These are phyloP conservation scores for Exsudoporus floridanus DNA, from an alignment of 1,284 basidiomycete genomes.

Conservation along the genomic window DNA sequence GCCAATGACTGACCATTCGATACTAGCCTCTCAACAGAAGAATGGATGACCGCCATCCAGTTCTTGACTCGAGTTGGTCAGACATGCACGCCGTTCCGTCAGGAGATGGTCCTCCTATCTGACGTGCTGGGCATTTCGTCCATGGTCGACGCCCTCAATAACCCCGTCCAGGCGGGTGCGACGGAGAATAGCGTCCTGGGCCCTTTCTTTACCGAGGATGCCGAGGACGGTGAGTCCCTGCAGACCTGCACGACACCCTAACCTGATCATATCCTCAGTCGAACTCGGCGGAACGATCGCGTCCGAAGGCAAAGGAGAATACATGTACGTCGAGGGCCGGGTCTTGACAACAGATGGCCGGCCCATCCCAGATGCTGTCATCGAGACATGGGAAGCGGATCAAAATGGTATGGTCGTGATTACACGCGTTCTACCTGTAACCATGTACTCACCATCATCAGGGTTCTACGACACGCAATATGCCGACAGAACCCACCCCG, in stretches of 20 bases:
- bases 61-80: constrained; percentile 77
- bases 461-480: constrained; percentile 70
- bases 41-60: constrained; percentile 80
- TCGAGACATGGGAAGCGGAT: constrained; percentile 91
- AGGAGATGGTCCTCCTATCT: constrained; percentile 84
- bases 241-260: background rate
- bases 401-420: constrained; percentile 45
- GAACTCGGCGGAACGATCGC: constrained; percentile 63
- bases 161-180: constrained; percentile 62
- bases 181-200: constrained; percentile 81
- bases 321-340: constrained; percentile 76
- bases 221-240: constrained; percentile 58
- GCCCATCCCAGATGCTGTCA: constrained; percentile 63
- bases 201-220: constrained; percentile 83
- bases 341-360: constrained; percentile 65
- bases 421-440: background rate
- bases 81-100: constrained; percentile 69
- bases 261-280: constrained; percentile 39
- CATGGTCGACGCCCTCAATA: constrained; percentile 76
- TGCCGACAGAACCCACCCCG: constrained; percentile 54
- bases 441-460: constrained; percentile 15
- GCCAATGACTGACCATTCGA: background rate
- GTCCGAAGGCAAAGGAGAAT: constrained; percentile 80
- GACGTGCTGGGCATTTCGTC: constrained; percentile 78
- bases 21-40: constrained; percentile 74